Conservation (phyloP, 345 rosid species). For the Tarenaya hassleriana region DNA sequence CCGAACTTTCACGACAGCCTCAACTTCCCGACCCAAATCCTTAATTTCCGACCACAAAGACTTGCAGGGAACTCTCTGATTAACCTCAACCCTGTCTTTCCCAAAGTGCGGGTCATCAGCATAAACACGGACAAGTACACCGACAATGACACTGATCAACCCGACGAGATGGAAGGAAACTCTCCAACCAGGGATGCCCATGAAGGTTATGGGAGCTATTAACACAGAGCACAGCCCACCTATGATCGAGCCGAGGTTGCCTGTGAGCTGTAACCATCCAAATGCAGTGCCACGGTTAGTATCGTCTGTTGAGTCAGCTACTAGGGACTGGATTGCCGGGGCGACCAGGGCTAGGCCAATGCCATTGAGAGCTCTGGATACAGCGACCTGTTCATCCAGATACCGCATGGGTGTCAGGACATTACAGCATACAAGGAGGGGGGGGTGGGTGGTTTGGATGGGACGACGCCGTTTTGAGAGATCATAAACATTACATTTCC, state of each 20-base stretch:
- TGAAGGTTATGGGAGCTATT: conserved; percentile 58
- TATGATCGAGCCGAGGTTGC: conserved; percentile 64
- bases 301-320: conserved; percentile 78
- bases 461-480: too few species aligned
- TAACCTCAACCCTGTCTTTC: conserved; percentile 25
- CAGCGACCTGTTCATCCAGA: conserved; percentile 46
- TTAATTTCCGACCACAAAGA: conserved; percentile 55
- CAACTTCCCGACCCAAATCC: conserved; percentile 50
- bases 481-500: too few species aligned
- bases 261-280: conserved; percentile 83
- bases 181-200: conserved; percentile 91
- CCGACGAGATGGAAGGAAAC: conserved; percentile 79
- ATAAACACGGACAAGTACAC: conserved; percentile 52
- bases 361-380: conserved; percentile 83
- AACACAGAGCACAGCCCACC: conserved; percentile 68
- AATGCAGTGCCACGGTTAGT: conserved; percentile 75
- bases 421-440: too few species aligned
- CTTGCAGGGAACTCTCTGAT: conserved; percentile 34
- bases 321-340: conserved; percentile 87
- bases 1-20: conserved; percentile 45
- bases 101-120: conserved; percentile 67
- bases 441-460: too few species aligned
- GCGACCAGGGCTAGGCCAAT: conserved; percentile 77
- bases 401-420: too few species aligned
- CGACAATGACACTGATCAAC: conserved; percentile 59